These are phyloP conservation scores for Primulina tabacum DNA, from an alignment of 257 asterid species.

Conservation along the genomic window DNA sequence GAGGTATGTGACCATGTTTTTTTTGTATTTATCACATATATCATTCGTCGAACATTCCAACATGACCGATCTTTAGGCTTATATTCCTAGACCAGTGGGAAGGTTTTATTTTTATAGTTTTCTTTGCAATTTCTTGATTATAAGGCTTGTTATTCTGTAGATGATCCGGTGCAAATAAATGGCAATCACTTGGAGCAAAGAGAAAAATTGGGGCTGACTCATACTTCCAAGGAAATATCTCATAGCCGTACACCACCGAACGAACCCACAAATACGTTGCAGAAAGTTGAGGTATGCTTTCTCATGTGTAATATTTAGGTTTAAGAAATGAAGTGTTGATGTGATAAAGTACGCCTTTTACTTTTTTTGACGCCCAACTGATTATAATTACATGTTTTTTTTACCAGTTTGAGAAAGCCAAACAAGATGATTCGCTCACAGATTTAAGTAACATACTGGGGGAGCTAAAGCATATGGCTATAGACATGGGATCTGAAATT, in stretches of 20 bases:
- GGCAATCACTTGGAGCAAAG: conserved; percentile 90
- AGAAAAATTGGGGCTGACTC: conserved; percentile 73
- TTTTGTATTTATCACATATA: conserved; percentile 16
- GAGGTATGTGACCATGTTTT: conserved; percentile 39
- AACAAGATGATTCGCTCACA: conserved; percentile 65
- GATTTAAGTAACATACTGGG: conserved; percentile 68
- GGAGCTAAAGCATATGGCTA: conserved; percentile 75
- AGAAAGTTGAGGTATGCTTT: conserved; percentile 82
- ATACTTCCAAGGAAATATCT: conserved; percentile 53
- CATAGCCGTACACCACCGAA: conserved; percentile 39
- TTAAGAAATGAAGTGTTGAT: neutral
- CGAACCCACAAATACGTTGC: conserved; percentile 69
- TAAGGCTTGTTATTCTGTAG: conserved; percentile 41
- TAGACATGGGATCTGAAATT: conserved; percentile 83
- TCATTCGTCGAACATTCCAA: neutral
- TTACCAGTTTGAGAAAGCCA: conserved; percentile 60
- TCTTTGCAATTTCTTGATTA: conserved; percentile 7
- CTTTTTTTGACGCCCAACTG: neutral
- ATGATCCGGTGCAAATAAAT: conserved; percentile 64
- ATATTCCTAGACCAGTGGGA: neutral
- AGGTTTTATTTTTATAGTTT: conserved; percentile 21
- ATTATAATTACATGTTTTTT: conserved; percentile 10
- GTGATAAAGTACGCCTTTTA: neutral
- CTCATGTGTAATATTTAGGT: neutral
- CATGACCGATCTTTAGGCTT: neutral